Percentiles rank a stretch among this genome's conserved stretches.
These are phyloP conservation scores for Trifolium repens DNA, from an alignment of 306 rosid species.

Conservation along the genomic window DNA sequence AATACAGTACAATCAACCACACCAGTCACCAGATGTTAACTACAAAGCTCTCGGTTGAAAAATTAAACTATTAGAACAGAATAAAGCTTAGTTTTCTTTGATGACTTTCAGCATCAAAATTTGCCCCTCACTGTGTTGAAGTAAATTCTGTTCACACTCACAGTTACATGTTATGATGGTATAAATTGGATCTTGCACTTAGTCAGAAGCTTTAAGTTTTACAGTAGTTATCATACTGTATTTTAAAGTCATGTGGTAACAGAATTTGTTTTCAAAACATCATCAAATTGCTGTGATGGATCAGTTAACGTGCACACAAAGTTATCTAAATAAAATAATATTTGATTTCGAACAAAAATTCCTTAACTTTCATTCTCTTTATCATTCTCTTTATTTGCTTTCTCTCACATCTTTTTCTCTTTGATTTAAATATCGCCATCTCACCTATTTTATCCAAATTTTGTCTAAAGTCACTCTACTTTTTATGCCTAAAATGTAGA, in stretches of 20 bases:
- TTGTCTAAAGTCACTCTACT: too few species aligned
- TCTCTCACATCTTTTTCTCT: too few species aligned
- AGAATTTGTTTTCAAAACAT: background rate
- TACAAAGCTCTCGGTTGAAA: background rate
- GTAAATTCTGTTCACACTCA: background rate
- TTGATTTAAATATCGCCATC: too few species aligned
- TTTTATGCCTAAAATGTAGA: too few species aligned
- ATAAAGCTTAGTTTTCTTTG: too few species aligned
- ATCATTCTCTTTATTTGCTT: too few species aligned
- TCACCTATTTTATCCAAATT: too few species aligned
- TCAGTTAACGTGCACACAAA: background rate
- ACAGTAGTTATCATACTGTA: background rate
- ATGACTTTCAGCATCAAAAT: background rate
- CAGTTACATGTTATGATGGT: background rate
- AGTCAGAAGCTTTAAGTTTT: background rate
- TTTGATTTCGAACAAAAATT: too few species aligned
- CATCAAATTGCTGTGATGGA: background rate
- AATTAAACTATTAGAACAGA: background rate
- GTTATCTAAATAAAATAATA: background rate
- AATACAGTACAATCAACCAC: too few species aligned
- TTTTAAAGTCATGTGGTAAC: background rate
- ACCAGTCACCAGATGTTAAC: background rate
- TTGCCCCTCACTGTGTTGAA: background rate
- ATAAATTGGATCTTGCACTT: background rate
- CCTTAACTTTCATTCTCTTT: too few species aligned